Evolutionary conservation across 345 rosid genomes (phyloP), one percentile per base, ranked within the genome.

Genomic region (Eucalyptus viminalis): DNA sequence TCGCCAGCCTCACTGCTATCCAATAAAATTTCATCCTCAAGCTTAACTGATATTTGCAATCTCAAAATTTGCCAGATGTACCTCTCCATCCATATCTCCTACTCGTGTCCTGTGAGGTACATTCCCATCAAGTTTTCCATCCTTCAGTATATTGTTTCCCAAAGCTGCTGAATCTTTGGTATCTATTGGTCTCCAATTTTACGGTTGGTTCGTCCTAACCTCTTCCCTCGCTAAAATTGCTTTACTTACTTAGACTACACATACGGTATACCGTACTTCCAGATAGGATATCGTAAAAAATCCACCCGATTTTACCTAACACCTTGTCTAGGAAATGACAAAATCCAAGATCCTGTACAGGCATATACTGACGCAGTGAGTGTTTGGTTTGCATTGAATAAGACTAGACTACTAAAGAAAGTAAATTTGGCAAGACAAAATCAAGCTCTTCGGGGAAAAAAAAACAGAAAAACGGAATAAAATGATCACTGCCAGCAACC

Each of bases 171-270:
- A 25, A 14, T 76, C 85, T 40, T 40, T 40, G 85, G 85, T 40
- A 40, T 76, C 47, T 76, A 22, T 40, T 1, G 47, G 85, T 76
- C 9, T 76, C 9, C 24, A 76, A 6, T 40, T 40, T 6, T 76
- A 76, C 0, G 0, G 12, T 14, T 40, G 3, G 6, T 40, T 76
- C 9, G 0, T 76, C 4, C 2, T 40, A 76, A 76, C 47, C 47
- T 21, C 85, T 76, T 76, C 47, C 47, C 9, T 40, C 85, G 21
- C 47, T 40, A 21, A 17, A 76, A 76, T 40, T 76, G 15, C 85
- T 19, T 53, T 53, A 53, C 58, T 53, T 19, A 53, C 58, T 21
- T 53, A 53, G 25, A 53, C 25, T 8, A 21, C 5, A 53, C 58
- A 53, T 53, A 21, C 1, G 25, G 5, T 21, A 53, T 69, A 17